A percentile compares a stretch with the other conserved stretches of the same genome.
Conservation (phyloP, 306 rosid genomes). For the Cicer pinnatifidum region DNA sequence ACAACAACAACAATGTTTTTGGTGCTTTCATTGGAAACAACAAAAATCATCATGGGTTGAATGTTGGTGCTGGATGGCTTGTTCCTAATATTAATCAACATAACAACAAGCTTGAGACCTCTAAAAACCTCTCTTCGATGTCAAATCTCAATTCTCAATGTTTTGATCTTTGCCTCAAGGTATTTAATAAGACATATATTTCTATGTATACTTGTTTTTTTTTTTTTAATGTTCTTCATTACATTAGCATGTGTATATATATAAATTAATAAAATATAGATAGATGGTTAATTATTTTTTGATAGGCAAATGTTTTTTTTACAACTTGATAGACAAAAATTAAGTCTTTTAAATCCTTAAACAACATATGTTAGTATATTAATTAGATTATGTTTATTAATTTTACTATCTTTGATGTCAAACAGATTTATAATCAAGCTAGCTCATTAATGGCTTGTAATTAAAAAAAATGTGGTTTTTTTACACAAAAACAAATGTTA, state of each 20-base stretch:
- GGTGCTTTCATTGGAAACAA: background rate
- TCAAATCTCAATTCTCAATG: conserved; percentile 58
- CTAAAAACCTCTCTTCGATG: conserved; percentile 88
- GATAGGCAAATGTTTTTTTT: too few species aligned
- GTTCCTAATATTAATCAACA: conserved; percentile 23
- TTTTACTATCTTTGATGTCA: background rate
- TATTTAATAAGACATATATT: conserved; percentile 12
- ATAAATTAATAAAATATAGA: too few species aligned
- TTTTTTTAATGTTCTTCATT: too few species aligned
- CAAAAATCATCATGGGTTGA: background rate
- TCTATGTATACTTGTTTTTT: too few species aligned
- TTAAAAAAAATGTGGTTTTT: too few species aligned
- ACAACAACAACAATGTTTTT: background rate
- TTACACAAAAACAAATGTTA: background rate
- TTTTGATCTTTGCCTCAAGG: conserved; percentile 67
- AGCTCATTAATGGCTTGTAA: background rate
- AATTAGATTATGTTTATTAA: background rate
- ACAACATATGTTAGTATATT: too few species aligned
- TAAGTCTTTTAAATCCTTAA: too few species aligned
- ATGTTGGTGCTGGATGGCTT: conserved; percentile 31
- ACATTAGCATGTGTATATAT: too few species aligned
- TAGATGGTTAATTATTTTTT: too few species aligned
- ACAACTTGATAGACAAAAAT: too few species aligned
- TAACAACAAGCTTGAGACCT: conserved; percentile 51
- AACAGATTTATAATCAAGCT: background rate